phyloP scores from a whole-genome alignment of 306 rosid species.

The Comarum palustre region DNA sequence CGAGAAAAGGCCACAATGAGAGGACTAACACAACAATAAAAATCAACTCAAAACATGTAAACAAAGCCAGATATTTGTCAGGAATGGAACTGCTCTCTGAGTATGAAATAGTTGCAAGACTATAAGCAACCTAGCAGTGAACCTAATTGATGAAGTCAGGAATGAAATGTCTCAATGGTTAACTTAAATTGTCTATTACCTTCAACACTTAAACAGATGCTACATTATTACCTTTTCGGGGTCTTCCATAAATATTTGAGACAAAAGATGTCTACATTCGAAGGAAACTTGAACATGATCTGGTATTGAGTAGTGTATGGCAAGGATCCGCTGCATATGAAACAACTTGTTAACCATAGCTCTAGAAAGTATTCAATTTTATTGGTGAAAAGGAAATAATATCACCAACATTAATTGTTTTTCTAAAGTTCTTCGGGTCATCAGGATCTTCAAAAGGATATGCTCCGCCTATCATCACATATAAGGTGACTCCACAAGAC shows the following conservation, averaged over 20 bases:
- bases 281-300: conserved; percentile 54
- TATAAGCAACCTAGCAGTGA: not conserved
- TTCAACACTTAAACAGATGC: conserved; percentile 5
- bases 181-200: not conserved
- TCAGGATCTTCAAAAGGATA: conserved; percentile 84
- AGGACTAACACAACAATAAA: not conserved
- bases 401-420: conserved; percentile 58
- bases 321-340: conserved; percentile 60
- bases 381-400: conserved; percentile 11
- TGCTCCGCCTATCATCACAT: conserved; percentile 79
- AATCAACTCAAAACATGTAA: not conserved
- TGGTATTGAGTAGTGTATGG: conserved; percentile 63
- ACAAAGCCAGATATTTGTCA: not conserved
- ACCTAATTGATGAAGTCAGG: not conserved
- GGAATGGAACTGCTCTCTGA: not conserved
- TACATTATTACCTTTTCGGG: conserved; percentile 56
- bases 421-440: conserved; percentile 68
- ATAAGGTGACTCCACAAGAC: conserved; percentile 93
- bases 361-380: conserved; percentile 11
- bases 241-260: conserved; percentile 64
- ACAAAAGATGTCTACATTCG: conserved; percentile 66
- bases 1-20: conserved; percentile 15
- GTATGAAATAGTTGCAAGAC: not conserved
- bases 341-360: conserved; percentile 20
- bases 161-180: not conserved